A percentile compares a stretch with the other conserved stretches of the same genome.
Evolutionary conservation across 176 grass and related monocot genomes (phyloP).

Genomic region (Puccinellia tenuiflora): DNA sequence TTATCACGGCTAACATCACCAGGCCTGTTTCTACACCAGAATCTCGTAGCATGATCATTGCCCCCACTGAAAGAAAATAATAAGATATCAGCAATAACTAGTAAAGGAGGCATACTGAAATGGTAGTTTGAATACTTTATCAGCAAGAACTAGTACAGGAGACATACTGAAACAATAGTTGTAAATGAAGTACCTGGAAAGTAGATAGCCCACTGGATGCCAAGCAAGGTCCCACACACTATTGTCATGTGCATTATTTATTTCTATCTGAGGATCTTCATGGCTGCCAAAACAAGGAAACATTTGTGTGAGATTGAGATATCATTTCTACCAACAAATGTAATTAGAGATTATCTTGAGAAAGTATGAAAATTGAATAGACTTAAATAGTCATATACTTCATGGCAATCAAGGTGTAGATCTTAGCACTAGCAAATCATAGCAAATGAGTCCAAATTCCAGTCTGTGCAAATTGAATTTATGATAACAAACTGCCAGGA

Average conservation of each 20-base stretch:
- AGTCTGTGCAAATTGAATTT: background rate
- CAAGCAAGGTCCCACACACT: slow-evolving; percentile 98
- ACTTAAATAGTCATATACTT: background rate
- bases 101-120: background rate
- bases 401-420: background rate
- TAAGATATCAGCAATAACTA: background rate
- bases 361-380: background rate
- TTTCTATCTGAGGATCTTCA: slow-evolving; percentile 90
- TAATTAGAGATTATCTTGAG: background rate
- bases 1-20: slow-evolving; percentile 89
- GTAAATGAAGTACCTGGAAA: slow-evolving; percentile 66
- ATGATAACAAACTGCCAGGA: background rate
- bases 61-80: slow-evolving; percentile 61
- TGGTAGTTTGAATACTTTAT: background rate
- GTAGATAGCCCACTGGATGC: slow-evolving; percentile 99
- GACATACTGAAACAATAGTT: background rate
- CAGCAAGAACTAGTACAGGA: background rate
- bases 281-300: slow-evolving; percentile 59
- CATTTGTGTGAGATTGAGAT: slow-evolving; percentile 10
- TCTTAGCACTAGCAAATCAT: slow-evolving; percentile 3
- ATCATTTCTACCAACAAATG: slow-evolving; percentile 21
- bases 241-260: slow-evolving; percentile 85
- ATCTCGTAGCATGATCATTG: slow-evolving; percentile 93
- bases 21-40: slow-evolving; percentile 98
- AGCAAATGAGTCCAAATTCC: background rate